Base-by-base conservation (phyloP, 1,284 basidiomycete species). In the Boletus smithii region DNA sequence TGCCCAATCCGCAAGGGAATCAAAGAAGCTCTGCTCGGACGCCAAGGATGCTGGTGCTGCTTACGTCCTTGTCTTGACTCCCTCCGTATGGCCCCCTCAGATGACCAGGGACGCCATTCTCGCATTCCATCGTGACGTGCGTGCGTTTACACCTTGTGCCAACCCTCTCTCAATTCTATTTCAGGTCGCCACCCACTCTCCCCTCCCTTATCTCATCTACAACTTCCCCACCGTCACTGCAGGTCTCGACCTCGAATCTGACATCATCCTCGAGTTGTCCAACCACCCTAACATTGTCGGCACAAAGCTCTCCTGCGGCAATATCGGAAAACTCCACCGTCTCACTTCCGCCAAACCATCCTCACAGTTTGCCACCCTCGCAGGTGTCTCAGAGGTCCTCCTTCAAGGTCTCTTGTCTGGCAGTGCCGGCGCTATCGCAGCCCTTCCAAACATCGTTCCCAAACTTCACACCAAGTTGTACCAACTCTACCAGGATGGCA, bases 211-310 rank as follows among this genome's bases (percentile, higher is more conserved):
- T 35, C 85, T 95, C 84, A 77, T 95, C 42, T 95, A 95, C 76
- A 95, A 95, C 71, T 95, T 92, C 72, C 89, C 93, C 37, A 68
- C 71, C 22, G 84, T 86, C 10, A 88, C 90, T 0, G 83, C 89
- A 0, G 91, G 92, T 9, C 80, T 91, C 55, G 90, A 97, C 65
- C 80, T 95, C 46, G 85, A 90, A 65, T 91, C 88, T 0, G 91
- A 95, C 66, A 77, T 81, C 43, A 79, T 97, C 57, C 75, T 76
- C 46, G 73, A 76, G 18, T 76, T 95, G 27, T 81, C 87, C 4
- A 67, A 77, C 44, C 91, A 95, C 63, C 88, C 88, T 10, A 93
- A 94, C 70, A 91, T 92, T 59, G 88, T 93, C 54, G 92, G 91
- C 50, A 85, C 82, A 44, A 95, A 93, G 70, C 76, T 94, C 35